Percentiles rank a stretch among this genome's conserved stretches.
Conservation (phyloP, 2,329 filamentous ascomycete species). For the Fusarium udum region DNA sequence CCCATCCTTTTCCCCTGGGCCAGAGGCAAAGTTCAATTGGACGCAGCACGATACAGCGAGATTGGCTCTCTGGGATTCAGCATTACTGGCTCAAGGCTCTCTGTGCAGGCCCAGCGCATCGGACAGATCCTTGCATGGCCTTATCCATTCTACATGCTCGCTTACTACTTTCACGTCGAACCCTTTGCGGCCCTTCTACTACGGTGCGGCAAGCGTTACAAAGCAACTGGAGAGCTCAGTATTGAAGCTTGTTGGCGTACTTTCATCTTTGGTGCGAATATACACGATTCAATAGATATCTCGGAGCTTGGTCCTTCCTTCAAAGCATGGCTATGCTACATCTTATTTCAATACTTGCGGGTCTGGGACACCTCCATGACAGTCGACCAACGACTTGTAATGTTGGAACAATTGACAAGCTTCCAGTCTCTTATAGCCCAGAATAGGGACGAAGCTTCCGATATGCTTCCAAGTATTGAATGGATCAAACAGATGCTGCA, state of each 20-base stretch:
- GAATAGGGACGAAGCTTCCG: fast-evolving
- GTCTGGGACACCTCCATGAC: neutral
- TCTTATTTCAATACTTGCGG: neutral
- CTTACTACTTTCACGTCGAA: neutral
- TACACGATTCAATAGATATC: neutral
- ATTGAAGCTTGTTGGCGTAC: neutral
- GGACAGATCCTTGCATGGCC: neutral
- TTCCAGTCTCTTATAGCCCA: neutral
- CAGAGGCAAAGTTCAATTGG: neutral
- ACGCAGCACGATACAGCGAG: neutral
- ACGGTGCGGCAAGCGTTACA: neutral
- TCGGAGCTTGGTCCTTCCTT: neutral
- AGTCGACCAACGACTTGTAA: neutral
- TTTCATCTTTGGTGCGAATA: neutral
- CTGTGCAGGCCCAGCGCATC: neutral
- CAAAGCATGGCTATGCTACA: neutral
- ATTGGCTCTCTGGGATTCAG: neutral
- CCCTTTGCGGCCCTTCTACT: neutral
- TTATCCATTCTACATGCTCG: neutral
- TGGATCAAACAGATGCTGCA: neutral
- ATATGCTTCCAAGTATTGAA: neutral
- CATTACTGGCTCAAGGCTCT: neutral
- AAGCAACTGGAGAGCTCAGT: neutral
- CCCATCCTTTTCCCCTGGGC: neutral
- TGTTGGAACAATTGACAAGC: neutral